Evolutionary conservation across 371 early-diverging fungal genomes (phyloP).

Genomic region (Phascolomyces articulosus): DNA sequence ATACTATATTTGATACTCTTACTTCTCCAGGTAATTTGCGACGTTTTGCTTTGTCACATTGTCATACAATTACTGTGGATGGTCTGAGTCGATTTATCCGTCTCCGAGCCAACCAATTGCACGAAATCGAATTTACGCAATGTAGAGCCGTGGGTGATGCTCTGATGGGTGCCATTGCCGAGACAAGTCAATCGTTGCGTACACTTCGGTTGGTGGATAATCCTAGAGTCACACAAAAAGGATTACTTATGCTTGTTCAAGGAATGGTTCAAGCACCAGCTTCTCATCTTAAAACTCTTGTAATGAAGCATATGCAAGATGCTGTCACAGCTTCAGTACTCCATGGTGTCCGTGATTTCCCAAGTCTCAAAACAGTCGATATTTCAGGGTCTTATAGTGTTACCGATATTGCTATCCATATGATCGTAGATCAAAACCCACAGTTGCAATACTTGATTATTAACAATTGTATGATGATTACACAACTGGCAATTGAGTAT

Average conservation of each 20-base stretch:
- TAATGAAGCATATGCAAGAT: neutral
- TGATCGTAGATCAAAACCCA: slow-evolving; percentile 2
- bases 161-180: neutral
- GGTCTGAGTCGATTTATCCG: neutral
- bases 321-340: neutral
- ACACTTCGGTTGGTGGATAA: neutral
- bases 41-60: neutral
- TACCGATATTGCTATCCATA: slow-evolving; percentile 1
- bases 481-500: neutral
- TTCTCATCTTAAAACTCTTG: neutral
- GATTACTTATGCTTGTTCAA: neutral
- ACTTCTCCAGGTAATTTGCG: neutral
- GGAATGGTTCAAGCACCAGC: neutral
- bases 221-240: neutral
- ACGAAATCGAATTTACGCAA: neutral
- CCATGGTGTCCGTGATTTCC: neutral
- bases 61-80: neutral
- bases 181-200: neutral
- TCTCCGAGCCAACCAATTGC: neutral
- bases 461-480: neutral
- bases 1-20: neutral
- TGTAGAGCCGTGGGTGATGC: neutral
- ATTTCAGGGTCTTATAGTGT: neutral
- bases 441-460: neutral
- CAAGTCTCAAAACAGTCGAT: neutral